A percentile compares a stretch with the other conserved stretches of the same genome.
Evolutionary conservation across 2,329 filamentous ascomycete genomes (phyloP).

Genomic region (Microthyrium microscopicum): DNA sequence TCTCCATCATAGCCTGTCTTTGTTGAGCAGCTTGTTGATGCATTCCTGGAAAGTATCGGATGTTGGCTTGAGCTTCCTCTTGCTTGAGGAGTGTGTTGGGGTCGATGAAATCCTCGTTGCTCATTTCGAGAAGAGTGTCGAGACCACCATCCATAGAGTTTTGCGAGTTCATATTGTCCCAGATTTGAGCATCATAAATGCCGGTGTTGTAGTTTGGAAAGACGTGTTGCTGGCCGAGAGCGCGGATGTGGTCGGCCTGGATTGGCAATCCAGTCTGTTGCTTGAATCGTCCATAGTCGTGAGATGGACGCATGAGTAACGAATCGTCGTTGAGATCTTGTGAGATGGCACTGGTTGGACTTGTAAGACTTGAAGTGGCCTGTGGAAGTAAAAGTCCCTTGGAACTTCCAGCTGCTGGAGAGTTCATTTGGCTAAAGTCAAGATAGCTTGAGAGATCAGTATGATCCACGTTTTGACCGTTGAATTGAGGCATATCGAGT

Average conservation of each 20-base stretch:
- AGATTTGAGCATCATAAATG: constrained; percentile 40
- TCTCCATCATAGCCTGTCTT: constrained; percentile 20
- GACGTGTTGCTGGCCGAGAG: constrained; percentile 45
- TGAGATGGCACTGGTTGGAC: too few relatives aligned
- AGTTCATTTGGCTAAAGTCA: too few relatives aligned
- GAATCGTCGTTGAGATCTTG: too few relatives aligned
- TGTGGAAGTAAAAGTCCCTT: too few relatives aligned
- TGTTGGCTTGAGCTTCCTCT: constrained; percentile 35
- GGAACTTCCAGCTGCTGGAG: too few relatives aligned
- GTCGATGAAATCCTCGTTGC: constrained; percentile 46
- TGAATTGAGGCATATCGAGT: too few relatives aligned
- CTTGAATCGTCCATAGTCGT: constrained; percentile 89
- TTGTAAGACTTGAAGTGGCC: too few relatives aligned
- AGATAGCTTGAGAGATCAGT: too few relatives aligned
- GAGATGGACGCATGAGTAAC: too few relatives aligned
- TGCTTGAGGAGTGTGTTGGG: constrained; percentile 56
- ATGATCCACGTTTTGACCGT: too few relatives aligned
- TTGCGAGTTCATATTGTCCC: constrained; percentile 24
- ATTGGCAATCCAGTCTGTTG: constrained; percentile 89
- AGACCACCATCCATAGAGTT: constrained; percentile 5
- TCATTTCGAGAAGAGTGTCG: constrained; percentile 22
- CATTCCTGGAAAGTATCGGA: constrained; percentile 81
- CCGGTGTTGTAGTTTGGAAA: constrained; percentile 48
- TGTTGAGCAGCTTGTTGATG: constrained; percentile 64
- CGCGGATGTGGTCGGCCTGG: constrained; percentile 65